These are phyloP conservation scores for Emergomyces orientalis DNA, from an alignment of 2,329 filamentous ascomycete genomes.

Conservation along the genomic window DNA sequence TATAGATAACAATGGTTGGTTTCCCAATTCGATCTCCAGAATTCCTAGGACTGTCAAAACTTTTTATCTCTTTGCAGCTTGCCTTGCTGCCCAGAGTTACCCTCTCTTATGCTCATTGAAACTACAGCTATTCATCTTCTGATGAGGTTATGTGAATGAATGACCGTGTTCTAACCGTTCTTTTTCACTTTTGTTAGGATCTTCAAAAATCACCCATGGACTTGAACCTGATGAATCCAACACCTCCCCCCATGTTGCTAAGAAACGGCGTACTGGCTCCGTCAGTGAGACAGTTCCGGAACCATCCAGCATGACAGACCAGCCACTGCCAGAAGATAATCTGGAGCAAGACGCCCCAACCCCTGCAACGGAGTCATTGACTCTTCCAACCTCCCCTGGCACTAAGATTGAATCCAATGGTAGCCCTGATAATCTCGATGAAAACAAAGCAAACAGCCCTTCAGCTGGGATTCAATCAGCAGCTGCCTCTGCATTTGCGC, in stretches of 20 bases:
- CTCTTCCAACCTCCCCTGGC: not conserved
- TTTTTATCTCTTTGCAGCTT: not conserved
- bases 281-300: slow-evolving; percentile 17
- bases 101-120: not conserved
- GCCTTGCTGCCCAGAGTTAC: not conserved
- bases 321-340: not conserved
- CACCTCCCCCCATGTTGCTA: slow-evolving; percentile 28
- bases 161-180: not conserved
- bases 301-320: not conserved
- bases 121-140: not conserved
- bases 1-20: slow-evolving; percentile 30
- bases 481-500: slow-evolving; percentile 17
- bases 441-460: slow-evolving; percentile 1
- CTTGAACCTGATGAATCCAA: slow-evolving; percentile 26
- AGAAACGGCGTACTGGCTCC: slow-evolving; percentile 33
- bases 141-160: not conserved
- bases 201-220: slow-evolving; percentile 26
- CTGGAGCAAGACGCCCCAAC: slow-evolving; percentile 12
- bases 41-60: not conserved
- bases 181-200: slow-evolving; percentile 12
- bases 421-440: slow-evolving; percentile 19
- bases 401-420: slow-evolving; percentile 19
- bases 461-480: not conserved
- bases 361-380: not conserved
- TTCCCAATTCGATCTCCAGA: not conserved